phyloP scores from a whole-genome alignment of 192 early-diverging fungal species.

The Lobosporangium transversale region DNA sequence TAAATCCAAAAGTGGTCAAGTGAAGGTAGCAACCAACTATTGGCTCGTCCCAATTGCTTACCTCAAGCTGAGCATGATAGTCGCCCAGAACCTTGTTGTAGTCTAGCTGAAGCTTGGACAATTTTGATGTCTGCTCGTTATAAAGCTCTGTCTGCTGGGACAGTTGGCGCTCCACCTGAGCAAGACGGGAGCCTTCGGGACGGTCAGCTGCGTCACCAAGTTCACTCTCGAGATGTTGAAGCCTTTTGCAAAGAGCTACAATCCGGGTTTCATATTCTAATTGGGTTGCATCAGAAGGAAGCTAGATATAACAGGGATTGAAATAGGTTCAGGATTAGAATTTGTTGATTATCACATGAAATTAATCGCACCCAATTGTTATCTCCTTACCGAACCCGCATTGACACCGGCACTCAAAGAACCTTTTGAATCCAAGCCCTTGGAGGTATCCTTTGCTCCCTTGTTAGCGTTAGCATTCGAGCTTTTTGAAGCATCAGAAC shows the following conservation, averaged over 20 bases:
- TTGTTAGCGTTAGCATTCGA: slow-evolving; percentile 22
- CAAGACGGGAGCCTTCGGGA: slow-evolving; percentile 40
- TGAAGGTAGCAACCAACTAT: too few relatives aligned
- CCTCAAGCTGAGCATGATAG: slow-evolving; percentile 77
- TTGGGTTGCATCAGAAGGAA: slow-evolving; percentile 55
- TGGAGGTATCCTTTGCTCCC: background rate
- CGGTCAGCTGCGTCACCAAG: slow-evolving; percentile 50
- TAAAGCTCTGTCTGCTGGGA: slow-evolving; percentile 49
- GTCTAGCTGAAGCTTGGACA: slow-evolving; percentile 64
- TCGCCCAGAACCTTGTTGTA: slow-evolving; percentile 76
- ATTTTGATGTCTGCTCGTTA: slow-evolving; percentile 33
- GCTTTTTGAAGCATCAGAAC: slow-evolving; percentile 13
- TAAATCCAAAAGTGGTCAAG: too few relatives aligned
- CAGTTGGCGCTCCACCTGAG: slow-evolving; percentile 51
- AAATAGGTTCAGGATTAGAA: too few relatives aligned
- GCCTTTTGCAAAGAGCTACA: slow-evolving; percentile 66
- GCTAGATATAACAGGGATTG: too few relatives aligned
- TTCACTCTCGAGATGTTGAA: slow-evolving; percentile 75
- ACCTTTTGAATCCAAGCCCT: slow-evolving; percentile 6
- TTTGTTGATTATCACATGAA: background rate
- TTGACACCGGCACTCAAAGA: slow-evolving; percentile 25
- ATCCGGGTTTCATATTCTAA: slow-evolving; percentile 75
- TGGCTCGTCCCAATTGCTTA: slow-evolving; percentile 39
- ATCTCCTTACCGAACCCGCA: slow-evolving; percentile 10
- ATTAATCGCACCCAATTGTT: background rate